These are phyloP conservation scores for Castanea sativa DNA, from an alignment of 306 rosid species.

Conservation along the genomic window DNA sequence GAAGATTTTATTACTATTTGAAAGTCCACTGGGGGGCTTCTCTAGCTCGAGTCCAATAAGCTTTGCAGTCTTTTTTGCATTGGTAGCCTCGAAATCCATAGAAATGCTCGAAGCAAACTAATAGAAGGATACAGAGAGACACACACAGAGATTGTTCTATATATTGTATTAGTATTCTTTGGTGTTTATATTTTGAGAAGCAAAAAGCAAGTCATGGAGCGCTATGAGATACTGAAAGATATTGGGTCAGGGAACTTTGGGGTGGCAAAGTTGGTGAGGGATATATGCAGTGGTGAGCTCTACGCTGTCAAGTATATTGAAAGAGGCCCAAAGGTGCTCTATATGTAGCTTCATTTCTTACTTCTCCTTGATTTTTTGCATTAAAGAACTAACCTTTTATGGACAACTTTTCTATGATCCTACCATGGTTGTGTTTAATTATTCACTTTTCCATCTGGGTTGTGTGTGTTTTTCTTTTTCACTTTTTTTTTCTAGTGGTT, in stretches of 20 bases:
- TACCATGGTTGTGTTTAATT: background rate
- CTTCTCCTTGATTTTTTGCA: background rate
- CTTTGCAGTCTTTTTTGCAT: slow-evolving; percentile 25
- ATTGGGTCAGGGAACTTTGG: slow-evolving; percentile 98
- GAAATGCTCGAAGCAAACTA: slow-evolving; percentile 39
- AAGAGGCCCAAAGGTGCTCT: slow-evolving; percentile 77
- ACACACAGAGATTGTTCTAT: background rate
- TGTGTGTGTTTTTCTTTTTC: slow-evolving; percentile 12
- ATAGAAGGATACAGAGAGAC: slow-evolving; percentile 14
- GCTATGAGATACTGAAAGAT: slow-evolving; percentile 75
- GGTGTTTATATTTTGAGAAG: background rate
- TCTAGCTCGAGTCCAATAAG: slow-evolving; percentile 25
- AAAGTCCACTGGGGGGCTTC: slow-evolving; percentile 2
- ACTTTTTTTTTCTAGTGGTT: background rate
- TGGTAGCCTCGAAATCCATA: slow-evolving; percentile 31
- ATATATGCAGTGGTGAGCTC: slow-evolving; percentile 68
- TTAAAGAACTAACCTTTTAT: background rate
- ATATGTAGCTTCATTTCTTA: background rate
- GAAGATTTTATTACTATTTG: background rate
- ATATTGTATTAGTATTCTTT: no score
- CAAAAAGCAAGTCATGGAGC: slow-evolving; percentile 52
- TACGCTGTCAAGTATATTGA: slow-evolving; percentile 92
- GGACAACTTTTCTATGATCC: background rate
- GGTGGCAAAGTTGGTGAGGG: slow-evolving; percentile 82
- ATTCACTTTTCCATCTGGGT: background rate